Base-by-base conservation (phyloP, 768 basidiomycete genomes). In the Mycena galopus region DNA sequence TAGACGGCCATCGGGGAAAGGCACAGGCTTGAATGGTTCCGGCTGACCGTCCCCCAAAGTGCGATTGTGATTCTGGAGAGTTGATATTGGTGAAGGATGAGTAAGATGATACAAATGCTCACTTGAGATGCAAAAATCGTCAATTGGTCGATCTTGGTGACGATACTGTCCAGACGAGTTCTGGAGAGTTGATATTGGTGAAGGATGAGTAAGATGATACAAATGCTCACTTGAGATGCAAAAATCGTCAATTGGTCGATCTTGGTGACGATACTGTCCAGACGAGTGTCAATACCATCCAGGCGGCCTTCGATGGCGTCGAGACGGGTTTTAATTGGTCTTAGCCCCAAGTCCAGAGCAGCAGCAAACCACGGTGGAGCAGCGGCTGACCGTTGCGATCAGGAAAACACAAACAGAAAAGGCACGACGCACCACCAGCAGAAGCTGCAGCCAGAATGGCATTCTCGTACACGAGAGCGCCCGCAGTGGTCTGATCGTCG, bases 71-170 rank as follows among this genome's bases (percentile, higher is more conserved):
- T 50, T 62, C 61, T 64, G 51, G n/a, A 19, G 32, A 35, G 32
- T 12, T 32, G 35, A 35, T 44, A 53, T 55, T 39, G 50, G 51
- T 27, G n/a, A 55, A 65, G 33, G 50, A 65, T 12, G 51, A 14
- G 14, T 37, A 39, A 53, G 11, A 17, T 35, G n/a, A n/a, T 25
- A 37, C 32, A 53, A 55, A 25, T 65, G 39, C 50, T 39, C 33
- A 53, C 63, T 55, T 53, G 21, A 27, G 51, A 35, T 27, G 63
- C 25, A 55, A 65, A 65, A 55, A 65, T 65, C n/a, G 50, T 37
- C 50, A 65, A 53, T 55, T 53, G 32, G 51, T 65, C 63, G 63
- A 65, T 65, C 51, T 65, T 65, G n/a, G n/a, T n/a, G n/a, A n/a
- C n/a, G n/a, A n/a, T n/a, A n/a, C n/a, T n/a, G n/a, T n/a, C n/a